A percentile compares a stretch with the other conserved stretches of the same genome.
Evolutionary conservation across 306 rosid genomes (phyloP).

Genomic region (Alnus glutinosa): DNA sequence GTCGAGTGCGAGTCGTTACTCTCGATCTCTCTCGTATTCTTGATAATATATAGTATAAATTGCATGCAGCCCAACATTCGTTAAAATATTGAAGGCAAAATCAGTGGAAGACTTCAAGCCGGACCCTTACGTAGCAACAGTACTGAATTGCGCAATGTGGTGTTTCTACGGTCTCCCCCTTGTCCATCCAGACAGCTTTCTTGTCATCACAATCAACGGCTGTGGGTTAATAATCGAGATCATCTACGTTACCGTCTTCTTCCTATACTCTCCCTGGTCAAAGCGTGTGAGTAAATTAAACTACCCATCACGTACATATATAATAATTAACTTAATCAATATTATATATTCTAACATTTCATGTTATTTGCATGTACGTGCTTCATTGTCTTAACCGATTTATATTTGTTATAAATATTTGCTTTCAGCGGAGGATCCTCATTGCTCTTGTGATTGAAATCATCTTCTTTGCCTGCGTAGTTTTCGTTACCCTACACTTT

Average conservation of each 20-base stretch:
- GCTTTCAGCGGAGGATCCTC: slow-evolving; percentile 54
- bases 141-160: slow-evolving; percentile 76
- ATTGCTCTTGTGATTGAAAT: slow-evolving; percentile 37
- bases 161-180: slow-evolving; percentile 64
- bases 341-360: no score
- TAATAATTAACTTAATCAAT: no score
- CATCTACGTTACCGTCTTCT: slow-evolving; percentile 38
- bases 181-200: slow-evolving; percentile 51
- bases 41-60: not conserved
- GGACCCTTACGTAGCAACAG: slow-evolving; percentile 72
- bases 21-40: not conserved
- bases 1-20: not conserved
- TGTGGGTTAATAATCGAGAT: slow-evolving; percentile 56
- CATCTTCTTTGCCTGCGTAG: slow-evolving; percentile 31
- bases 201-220: slow-evolving; percentile 68
- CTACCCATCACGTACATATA: no score
- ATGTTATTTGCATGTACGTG: not conserved
- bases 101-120: slow-evolving; percentile 75
- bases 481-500: slow-evolving; percentile 26
- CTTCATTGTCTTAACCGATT: not conserved
- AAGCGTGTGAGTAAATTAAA: slow-evolving; percentile 43
- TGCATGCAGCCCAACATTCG: slow-evolving; percentile 83
- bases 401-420: no score
- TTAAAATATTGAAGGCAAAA: slow-evolving; percentile 47
- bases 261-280: slow-evolving; percentile 39